These are phyloP conservation scores for Pichia exigua DNA, from an alignment of 805 yeast species.

Conservation along the genomic window DNA sequence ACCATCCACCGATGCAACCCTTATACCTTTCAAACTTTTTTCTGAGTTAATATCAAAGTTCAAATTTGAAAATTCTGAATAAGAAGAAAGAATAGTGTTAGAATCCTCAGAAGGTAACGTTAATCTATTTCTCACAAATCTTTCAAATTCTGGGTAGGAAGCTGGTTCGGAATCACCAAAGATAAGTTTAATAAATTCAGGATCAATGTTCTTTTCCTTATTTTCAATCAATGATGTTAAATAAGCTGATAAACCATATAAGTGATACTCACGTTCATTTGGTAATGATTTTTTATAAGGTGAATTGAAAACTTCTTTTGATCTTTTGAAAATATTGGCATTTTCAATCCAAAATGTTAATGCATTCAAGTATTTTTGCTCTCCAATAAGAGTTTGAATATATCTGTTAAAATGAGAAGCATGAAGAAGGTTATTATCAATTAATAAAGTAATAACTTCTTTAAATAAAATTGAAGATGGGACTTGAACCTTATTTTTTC, in stretches of 20 bases:
- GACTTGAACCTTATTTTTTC: conserved; percentile 11
- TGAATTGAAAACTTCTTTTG: conserved; percentile 11
- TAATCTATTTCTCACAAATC: neutral
- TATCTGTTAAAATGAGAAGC: conserved; percentile 23
- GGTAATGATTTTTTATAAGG: neutral
- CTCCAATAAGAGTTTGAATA: conserved; percentile 17
- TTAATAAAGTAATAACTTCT: conserved; percentile 16
- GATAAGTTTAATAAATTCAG: conserved; percentile 18
- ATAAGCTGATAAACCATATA: conserved; percentile 14
- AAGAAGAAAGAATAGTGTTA: conserved; percentile 5
- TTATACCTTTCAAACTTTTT: conserved; percentile 18
- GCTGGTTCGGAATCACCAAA: neutral
- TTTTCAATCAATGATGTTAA: conserved; percentile 16
- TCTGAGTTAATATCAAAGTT: conserved; percentile 26
- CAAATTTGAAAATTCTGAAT: neutral
- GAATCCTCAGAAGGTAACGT: conserved; percentile 6
- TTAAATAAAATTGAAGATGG: conserved; percentile 18
- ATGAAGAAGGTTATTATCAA: conserved; percentile 16
- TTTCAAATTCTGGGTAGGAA: neutral
- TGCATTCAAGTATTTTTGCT: conserved; percentile 21
- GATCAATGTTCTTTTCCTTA: conserved; percentile 11
- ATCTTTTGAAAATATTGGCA: conserved; percentile 19
- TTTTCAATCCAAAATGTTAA: conserved; percentile 24
- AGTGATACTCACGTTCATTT: conserved; percentile 7
- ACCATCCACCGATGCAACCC: conserved; percentile 5